Base-by-base conservation (phyloP, 139 green algal species). In the Tetradesmus obliquus region DNA sequence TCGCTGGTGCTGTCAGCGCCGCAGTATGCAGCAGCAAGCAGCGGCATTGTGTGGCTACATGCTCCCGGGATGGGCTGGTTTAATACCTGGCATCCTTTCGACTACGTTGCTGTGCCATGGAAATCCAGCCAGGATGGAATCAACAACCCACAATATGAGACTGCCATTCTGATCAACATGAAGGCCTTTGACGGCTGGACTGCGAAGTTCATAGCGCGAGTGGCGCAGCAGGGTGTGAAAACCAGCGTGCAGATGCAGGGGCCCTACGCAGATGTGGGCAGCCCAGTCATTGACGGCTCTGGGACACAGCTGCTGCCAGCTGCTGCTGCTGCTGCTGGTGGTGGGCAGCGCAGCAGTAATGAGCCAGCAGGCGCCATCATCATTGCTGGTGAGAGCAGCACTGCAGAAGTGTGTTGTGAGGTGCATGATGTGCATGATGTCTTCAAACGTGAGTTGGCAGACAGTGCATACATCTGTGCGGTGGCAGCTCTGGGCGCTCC, bases 11-110 rank as follows among this genome's bases (percentile, higher is more conserved):
- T 89, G 12, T 45, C 32, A 24, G 15, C 5, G 60, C 32, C 58
- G 51, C 5, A n/a, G 3, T 60, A 51, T 89, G 85, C 32, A 19
- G 62, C 60, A 2, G 58, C 85, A 17, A 51, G 10, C 12, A 82
- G 24, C 51, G 85, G 85, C 15, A 17, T 81, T 62, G 24, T 89
- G 85, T 89, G 85, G 85, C 85, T 89, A 17, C 57, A 15, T n/a
- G 60, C 60, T 3, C 85, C 85, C 2, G 66, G 71, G 3, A 51
- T 89, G 20, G 62, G 58, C 19, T 66, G 32, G 62, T 81, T 82
- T 60, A 22, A 19, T 3, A 76, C 62, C 5, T 89, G 60, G 58
- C 85, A 89, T 24, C 85, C 85, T 5, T 89, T 89, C 60, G 32
- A 55, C n/a, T 89, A 82, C 60, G 60, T 89, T 19, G 58, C 58